phyloP scores from a whole-genome alignment of 75 land plant species.

The Pinus taeda region DNA sequence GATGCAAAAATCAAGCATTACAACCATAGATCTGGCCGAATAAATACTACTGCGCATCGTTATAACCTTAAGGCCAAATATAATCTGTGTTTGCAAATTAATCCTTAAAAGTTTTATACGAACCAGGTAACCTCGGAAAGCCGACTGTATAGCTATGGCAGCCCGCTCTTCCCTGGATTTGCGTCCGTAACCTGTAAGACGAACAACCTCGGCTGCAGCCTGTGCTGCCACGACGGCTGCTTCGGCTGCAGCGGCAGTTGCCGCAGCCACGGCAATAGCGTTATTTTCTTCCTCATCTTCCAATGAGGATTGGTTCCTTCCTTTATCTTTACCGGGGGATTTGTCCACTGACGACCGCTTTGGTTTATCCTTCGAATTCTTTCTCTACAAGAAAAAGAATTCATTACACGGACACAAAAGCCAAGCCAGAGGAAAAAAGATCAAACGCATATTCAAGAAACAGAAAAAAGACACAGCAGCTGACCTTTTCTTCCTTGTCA shows the following conservation, averaged over 20 bases:
- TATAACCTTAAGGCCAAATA: no score
- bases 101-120: not conserved
- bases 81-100: no score
- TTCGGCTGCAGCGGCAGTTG: conserved; percentile 54
- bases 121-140: conserved; percentile 88
- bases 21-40: no score
- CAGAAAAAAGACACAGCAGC: no score
- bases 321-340: not conserved
- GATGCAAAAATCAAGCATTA: no score
- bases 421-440: not conserved
- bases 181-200: conserved; percentile 33
- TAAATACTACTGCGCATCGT: no score
- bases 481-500: conserved; percentile 47
- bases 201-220: conserved; percentile 52
- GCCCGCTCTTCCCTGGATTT: conserved; percentile 48
- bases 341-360: no score
- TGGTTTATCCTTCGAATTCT: no score
- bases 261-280: conserved; percentile 61
- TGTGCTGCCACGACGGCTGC: conserved; percentile 72
- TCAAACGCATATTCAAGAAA: not conserved
- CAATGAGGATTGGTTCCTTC: not conserved
- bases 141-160: conserved; percentile 72
- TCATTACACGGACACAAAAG: not conserved
- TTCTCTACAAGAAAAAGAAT: not conserved
- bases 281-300: conserved; percentile 8